These are phyloP conservation scores for Cytospora paraplurivora DNA, from an alignment of 2,329 filamentous ascomycete genomes.

Conservation along the genomic window DNA sequence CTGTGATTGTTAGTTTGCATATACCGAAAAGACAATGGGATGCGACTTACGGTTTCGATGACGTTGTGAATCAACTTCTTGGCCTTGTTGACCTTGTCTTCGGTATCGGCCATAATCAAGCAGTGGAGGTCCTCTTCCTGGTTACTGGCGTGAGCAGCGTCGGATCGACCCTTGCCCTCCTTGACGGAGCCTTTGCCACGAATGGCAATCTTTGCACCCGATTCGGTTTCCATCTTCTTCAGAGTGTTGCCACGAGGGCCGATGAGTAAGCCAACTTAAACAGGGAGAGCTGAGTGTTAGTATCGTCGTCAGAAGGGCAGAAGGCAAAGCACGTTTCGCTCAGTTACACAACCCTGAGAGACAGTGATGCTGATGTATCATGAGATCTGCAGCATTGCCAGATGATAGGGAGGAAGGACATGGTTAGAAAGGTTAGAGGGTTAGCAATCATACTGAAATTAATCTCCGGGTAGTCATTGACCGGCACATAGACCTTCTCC, in stretches of 20 bases:
- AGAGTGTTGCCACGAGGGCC: constrained; percentile 99
- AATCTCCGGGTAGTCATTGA: constrained; percentile 99
- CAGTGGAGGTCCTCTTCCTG: constrained; percentile 99
- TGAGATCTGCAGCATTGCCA: constrained; percentile 46
- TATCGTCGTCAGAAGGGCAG: constrained; percentile 49
- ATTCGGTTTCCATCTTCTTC: constrained; percentile 99
- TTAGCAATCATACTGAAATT: constrained; percentile 99
- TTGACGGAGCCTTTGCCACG: constrained; percentile 99
- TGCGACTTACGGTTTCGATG: constrained; percentile 84
- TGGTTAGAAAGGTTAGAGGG: constrained; percentile 83
- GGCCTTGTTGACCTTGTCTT: constrained; percentile 99
- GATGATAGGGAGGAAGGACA: constrained; percentile 47
- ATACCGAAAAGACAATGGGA: neutral
- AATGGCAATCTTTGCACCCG: constrained; percentile 97
- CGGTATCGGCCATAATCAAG: constrained; percentile 98
- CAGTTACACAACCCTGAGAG: constrained; percentile 39
- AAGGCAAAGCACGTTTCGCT: constrained; percentile 42
- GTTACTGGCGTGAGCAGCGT: constrained; percentile 98
- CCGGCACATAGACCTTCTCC: constrained; percentile 99
- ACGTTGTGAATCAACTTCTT: constrained; percentile 98
- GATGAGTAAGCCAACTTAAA: constrained; percentile 99
- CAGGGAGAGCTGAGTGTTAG: constrained; percentile 90
- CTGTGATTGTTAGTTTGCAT: constrained; percentile 49
- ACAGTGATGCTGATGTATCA: constrained; percentile 32
- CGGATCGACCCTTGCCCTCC: constrained; percentile 98